A percentile compares a stretch with the other conserved stretches of the same genome.
phyloP scores from a whole-genome alignment of 495 filamentous ascomycete genomes.

The Tuber borchii region DNA sequence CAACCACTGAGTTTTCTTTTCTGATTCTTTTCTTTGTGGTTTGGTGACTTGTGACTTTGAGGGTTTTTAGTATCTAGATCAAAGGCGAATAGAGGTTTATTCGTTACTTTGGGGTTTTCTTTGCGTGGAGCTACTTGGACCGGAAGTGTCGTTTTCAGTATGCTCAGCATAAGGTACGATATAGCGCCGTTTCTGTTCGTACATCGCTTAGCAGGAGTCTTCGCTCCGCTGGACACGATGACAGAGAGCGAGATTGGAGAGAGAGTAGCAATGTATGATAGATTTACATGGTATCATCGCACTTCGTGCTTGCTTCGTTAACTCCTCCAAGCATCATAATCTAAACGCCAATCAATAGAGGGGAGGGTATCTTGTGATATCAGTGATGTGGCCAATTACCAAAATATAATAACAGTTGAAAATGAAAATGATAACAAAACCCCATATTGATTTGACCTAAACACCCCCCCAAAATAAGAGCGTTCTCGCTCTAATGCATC shows the following conservation, averaged over 20 bases:
- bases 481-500: background rate
- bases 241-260: background rate
- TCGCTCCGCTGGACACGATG: background rate
- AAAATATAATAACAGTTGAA: background rate
- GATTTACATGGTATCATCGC: background rate
- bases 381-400: background rate
- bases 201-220: background rate
- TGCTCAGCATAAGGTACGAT: no score
- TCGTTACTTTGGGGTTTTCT: no score
- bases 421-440: background rate
- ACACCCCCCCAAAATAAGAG: background rate
- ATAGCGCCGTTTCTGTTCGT: no score
- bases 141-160: no score
- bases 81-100: no score
- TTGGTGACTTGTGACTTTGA: no score
- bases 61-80: no score
- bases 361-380: background rate
- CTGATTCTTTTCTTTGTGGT: no score
- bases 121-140: no score
- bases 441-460: background rate
- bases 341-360: background rate
- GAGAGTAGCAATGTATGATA: background rate
- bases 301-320: background rate
- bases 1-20: no score
- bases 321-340: background rate